Evolutionary conservation across 2,329 filamentous ascomycete species (phyloP), one percentile per base, ranked within the genome.

Genomic region (Colletotrichum costaricense): DNA sequence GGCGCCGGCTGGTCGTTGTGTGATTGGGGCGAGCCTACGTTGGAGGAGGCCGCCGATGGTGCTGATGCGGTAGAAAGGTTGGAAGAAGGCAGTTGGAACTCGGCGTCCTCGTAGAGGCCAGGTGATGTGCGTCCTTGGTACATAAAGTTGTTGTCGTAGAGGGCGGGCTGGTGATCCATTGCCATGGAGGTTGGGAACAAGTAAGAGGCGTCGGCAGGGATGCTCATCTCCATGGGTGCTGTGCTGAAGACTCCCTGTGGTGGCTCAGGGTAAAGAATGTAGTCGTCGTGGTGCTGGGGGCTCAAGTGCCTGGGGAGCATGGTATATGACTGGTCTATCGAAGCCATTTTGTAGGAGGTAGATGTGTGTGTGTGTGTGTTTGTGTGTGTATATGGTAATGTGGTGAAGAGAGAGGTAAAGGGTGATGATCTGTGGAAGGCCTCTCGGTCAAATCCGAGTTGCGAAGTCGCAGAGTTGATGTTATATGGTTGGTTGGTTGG

Each of bases 21-120:
- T 2, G 91, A 92, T 77, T 91, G 89, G 30, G 92, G 92, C 26
- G 92, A 94, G 69, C 91, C 91, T 74, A 92, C 88, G 67, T 89
- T 90, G 9, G 92, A 93, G 1, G 92, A 93, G 7, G 91, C 86
- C 4, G 90, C 90, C 64, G 92, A 93, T 65, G 85, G 89, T 69
- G 82, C 91, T 72, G 90, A 93, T 28, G 86, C 87, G 73, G 88
- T 91, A 74, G 88, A 94, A 74, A 88, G 86, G 79, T 87, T 90
- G 64, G 88, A 92, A 35, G 87, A 89, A 19, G 87, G 86, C 28
- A 88, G 78, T 72, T 83, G 82, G 79, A 87, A 80, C 24, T 90
- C 88, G 73, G 81, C 79, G 65, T 90, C 88, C 55, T 90, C 89
- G 76, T 87, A 89, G 75, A 86, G 81, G 71, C 82, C 81, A 9